Evolutionary conservation across 2,329 filamentous ascomycete species (phyloP).

Genomic region (Lecanicillium sp.): DNA sequence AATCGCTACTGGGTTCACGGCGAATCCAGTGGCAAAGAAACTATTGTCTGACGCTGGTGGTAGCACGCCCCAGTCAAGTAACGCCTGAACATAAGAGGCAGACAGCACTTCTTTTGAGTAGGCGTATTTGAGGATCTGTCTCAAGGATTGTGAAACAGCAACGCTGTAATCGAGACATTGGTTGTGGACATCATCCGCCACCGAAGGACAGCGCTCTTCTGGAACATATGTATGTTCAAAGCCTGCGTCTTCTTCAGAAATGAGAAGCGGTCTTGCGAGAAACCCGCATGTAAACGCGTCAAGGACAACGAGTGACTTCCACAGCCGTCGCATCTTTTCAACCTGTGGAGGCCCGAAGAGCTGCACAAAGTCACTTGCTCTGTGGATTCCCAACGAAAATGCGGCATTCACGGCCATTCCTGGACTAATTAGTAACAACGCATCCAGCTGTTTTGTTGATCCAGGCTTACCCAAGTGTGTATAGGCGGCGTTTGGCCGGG

Average conservation of each 20-base stretch:
- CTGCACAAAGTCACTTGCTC: background rate
- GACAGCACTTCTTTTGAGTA: background rate
- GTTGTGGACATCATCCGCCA: background rate
- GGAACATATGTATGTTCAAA: background rate
- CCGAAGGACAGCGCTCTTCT: background rate
- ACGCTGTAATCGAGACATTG: slow-evolving; percentile 2
- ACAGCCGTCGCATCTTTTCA: background rate
- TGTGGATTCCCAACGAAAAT: slow-evolving; percentile 28
- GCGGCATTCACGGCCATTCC: slow-evolving; percentile 57
- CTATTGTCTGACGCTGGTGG: background rate
- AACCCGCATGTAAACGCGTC: slow-evolving; percentile 2
- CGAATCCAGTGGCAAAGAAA: too few species aligned
- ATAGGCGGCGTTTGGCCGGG: slow-evolving; percentile 55
- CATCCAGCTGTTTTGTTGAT: background rate
- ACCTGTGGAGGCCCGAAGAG: background rate
- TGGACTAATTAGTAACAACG: slow-evolving; percentile 20
- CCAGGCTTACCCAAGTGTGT: slow-evolving; percentile 44
- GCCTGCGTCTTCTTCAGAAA: background rate
- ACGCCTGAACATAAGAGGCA: background rate
- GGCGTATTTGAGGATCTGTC: slow-evolving; percentile 1
- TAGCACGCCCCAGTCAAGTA: background rate
- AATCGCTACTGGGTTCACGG: too few species aligned
- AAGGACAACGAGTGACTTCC: slow-evolving; percentile 4
- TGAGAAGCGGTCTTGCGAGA: background rate
- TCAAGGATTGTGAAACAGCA: background rate